Base-by-base conservation (phyloP, 164 flowering plant genomes). In the Tinospora cordifolia region DNA sequence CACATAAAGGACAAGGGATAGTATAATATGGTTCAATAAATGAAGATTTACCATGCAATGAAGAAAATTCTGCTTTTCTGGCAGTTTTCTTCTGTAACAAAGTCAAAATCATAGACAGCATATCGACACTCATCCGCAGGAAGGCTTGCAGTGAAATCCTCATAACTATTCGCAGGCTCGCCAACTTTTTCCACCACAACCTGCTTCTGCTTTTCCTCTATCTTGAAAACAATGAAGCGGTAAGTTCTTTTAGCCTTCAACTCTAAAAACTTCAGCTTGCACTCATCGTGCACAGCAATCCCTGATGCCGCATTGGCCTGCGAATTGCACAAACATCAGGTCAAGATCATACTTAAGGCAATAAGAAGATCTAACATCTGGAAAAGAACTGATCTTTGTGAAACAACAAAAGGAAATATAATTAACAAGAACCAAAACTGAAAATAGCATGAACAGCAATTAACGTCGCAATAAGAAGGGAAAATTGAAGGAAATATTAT, bases 261-360 rank as follows among this genome's bases (percentile, higher is more conserved):
- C 72, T 88, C 90, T 82, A 86, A 65, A 74, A 88, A 88, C 72
- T 77, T 88, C 44, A 86, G 75, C 81, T 87, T 87, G 80, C 91
- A 87, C 14, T 87, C 91, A 77, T 87, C 91, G 69, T 86, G 71
- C 81, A 87, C 91, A 69, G 86, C 86, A 77, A 86, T 80, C 41
- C 91, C 91, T 2, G 92, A 88, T 6, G 85, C 85, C 66, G 92
- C 92, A 27, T 88, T 88, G 74, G 90, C 90, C 92, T 88, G 67
- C 39, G 2, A 75, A 75, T 59, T 26, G 38, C 17, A 49, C 6
- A 21, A 54, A 65, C 19, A 26, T 59, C 39, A 8, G 22, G 63
- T 17, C 65, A 49, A 66, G 0, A 70, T 40, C 25, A 64, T 44
- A 62, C 0, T 3, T 21, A 40, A 67, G 22, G 67, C 24, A 44